Evolutionary conservation across 2,329 filamentous ascomycete species (phyloP).

Genomic region (Nothophaeocryptopus gaeumannii): DNA sequence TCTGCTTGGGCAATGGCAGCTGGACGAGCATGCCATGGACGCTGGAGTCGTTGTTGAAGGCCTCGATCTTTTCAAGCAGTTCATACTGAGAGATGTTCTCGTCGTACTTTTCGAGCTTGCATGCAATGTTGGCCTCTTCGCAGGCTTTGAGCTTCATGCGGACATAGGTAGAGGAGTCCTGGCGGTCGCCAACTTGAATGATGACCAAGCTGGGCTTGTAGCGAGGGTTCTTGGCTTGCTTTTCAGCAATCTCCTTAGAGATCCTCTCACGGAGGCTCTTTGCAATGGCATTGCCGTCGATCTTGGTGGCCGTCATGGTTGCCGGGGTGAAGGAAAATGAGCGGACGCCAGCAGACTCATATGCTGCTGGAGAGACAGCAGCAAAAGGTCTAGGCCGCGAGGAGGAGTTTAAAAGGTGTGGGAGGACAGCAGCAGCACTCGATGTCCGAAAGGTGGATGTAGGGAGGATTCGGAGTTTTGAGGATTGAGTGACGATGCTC

Average conservation of each 20-base stretch:
- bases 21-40: conserved; percentile 95
- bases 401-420: not conserved
- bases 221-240: conserved; percentile 77
- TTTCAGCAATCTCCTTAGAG: conserved; percentile 73
- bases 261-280: conserved; percentile 84
- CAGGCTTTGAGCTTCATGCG: conserved; percentile 99
- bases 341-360: conserved; percentile 18
- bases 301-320: conserved; percentile 82
- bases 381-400: not conserved
- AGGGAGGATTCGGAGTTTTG: conserved; percentile 12
- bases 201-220: conserved; percentile 91
- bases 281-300: conserved; percentile 94
- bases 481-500: not conserved
- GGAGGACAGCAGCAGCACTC: not conserved
- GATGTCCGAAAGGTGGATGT: not conserved
- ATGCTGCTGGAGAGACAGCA: not conserved
- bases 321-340: conserved; percentile 53
- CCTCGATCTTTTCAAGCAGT: conserved; percentile 75
- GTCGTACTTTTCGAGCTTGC: conserved; percentile 79
- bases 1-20: conserved; percentile 80
- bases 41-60: conserved; percentile 78
- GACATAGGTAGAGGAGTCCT: conserved; percentile 92
- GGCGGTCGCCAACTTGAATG: conserved; percentile 91
- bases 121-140: conserved; percentile 87
- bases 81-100: conserved; percentile 80